Percentiles rank a stretch among this genome's conserved stretches.
Evolutionary conservation across 306 rosid genomes (phyloP).

Genomic region (Cucurbita argyrosperma): DNA sequence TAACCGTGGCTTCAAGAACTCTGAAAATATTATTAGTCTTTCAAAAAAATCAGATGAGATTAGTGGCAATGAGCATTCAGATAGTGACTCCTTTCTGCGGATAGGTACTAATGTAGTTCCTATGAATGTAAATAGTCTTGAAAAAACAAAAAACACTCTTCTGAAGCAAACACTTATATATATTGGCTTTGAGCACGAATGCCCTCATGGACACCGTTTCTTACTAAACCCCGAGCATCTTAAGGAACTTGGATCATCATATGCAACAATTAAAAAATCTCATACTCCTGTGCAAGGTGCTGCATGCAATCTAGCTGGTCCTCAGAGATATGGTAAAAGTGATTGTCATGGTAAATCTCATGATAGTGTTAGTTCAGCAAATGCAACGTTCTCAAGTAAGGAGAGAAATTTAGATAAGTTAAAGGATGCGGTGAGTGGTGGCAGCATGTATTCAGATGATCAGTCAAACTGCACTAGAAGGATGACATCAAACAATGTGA

Average conservation of each 20-base stretch:
- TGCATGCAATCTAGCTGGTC: constrained; percentile 22
- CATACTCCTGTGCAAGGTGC: constrained; percentile 26
- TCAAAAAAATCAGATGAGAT: constrained; percentile 22
- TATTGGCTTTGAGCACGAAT: constrained; percentile 92
- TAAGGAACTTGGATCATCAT: constrained; percentile 44
- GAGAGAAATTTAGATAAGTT: constrained; percentile 36
- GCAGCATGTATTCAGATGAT: constrained; percentile 24
- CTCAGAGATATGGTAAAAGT: constrained; percentile 32
- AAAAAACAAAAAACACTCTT: constrained; percentile 27
- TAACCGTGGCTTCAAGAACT: constrained; percentile 30
- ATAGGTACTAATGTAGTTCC: constrained; percentile 74
- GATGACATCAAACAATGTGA: constrained; percentile 26
- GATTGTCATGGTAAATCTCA: constrained; percentile 37
- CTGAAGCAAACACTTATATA: constrained; percentile 32
- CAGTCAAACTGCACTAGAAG: constrained; percentile 16
- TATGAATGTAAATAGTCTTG: constrained; percentile 37
- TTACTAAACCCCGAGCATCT: constrained; percentile 63
- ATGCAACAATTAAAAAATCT: constrained; percentile 47
- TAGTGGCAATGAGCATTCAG: constrained; percentile 14
- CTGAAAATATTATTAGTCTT: constrained; percentile 24
- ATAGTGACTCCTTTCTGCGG: constrained; percentile 39
- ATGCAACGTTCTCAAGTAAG: constrained; percentile 27
- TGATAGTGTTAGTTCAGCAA: constrained; percentile 31
- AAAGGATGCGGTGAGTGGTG: constrained; percentile 31
- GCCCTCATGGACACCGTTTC: constrained; percentile 91